A percentile compares a stretch with the other conserved stretches of the same genome.
Evolutionary conservation across 2,329 filamentous ascomycete genomes (phyloP).

Genomic region (Pestalotiopsis sp.): DNA sequence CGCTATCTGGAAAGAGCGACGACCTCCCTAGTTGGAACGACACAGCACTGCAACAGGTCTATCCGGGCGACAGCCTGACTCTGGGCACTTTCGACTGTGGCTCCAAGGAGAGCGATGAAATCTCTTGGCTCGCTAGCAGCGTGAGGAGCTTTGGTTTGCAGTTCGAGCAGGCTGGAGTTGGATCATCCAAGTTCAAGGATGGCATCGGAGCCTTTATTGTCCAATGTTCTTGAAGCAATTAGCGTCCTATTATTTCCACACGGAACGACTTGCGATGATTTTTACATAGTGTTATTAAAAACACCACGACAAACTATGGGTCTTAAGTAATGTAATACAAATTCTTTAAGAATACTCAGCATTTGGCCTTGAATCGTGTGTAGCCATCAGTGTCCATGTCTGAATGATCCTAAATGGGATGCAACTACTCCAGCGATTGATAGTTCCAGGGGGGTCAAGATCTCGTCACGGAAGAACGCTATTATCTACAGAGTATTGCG

Average conservation of each 20-base stretch:
- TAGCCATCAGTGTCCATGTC: neutral
- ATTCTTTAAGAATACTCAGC: neutral
- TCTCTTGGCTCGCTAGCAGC: conserved; percentile 31
- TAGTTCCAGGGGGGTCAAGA: too few relatives aligned
- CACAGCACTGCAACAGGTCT: conserved; percentile 30
- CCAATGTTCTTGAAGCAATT: conserved; percentile 2
- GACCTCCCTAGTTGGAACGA: conserved; percentile 25
- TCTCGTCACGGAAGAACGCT: too few relatives aligned
- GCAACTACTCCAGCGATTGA: neutral
- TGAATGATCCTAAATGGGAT: neutral
- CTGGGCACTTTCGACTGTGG: conserved; percentile 33
- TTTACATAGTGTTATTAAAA: neutral
- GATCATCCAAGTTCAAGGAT: conserved; percentile 27
- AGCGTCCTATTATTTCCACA: neutral
- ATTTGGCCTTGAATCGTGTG: neutral
- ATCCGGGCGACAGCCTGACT: conserved; percentile 27
- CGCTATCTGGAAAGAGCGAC: conserved; percentile 22
- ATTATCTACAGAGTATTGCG: too few relatives aligned
- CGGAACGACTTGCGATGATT: neutral
- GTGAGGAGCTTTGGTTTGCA: conserved; percentile 29
- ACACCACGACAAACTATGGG: neutral
- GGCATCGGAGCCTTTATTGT: conserved; percentile 33
- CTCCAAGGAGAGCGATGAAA: conserved; percentile 15
- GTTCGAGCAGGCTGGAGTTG: conserved; percentile 32
- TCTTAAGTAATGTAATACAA: neutral